These are phyloP conservation scores for Rutstroemia sp. DNA, from an alignment of 2,329 filamentous ascomycete genomes.

Conservation along the genomic window DNA sequence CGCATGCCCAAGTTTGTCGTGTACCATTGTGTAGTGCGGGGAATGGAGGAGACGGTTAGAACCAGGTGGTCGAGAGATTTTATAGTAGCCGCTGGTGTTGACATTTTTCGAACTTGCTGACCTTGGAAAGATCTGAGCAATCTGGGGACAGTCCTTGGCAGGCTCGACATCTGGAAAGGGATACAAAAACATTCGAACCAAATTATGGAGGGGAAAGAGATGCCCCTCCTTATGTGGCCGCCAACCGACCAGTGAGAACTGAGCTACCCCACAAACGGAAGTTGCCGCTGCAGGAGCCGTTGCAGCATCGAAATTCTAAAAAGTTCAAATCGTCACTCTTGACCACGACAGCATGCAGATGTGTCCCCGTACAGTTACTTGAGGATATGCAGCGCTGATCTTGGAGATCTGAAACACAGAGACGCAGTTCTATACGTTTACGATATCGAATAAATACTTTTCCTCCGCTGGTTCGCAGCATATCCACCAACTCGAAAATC, in stretches of 20 bases:
- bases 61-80: conserved; percentile 49
- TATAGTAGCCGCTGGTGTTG: conserved; percentile 16
- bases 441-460: no score
- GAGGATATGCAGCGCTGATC: no score
- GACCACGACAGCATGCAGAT: no score
- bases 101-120: conserved; percentile 5
- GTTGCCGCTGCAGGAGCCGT: neutral
- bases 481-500: neutral
- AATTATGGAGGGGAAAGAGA: neutral
- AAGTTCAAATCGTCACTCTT: no score
- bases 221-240: neutral
- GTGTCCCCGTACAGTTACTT: no score
- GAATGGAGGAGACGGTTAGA: conserved; percentile 46
- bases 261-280: conserved; percentile 2
- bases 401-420: no score
- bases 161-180: neutral
- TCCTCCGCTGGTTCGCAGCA: no score
- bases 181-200: neutral
- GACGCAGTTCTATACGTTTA: no score
- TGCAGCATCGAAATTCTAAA: no score
- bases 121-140: neutral
- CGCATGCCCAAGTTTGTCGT: conserved; percentile 49
- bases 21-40: conserved; percentile 47
- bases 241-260: neutral
- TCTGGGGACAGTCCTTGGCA: neutral